Base-by-base conservation (phyloP, 1,284 basidiomycete genomes). In the Phellopilus nigrolimitatus region DNA sequence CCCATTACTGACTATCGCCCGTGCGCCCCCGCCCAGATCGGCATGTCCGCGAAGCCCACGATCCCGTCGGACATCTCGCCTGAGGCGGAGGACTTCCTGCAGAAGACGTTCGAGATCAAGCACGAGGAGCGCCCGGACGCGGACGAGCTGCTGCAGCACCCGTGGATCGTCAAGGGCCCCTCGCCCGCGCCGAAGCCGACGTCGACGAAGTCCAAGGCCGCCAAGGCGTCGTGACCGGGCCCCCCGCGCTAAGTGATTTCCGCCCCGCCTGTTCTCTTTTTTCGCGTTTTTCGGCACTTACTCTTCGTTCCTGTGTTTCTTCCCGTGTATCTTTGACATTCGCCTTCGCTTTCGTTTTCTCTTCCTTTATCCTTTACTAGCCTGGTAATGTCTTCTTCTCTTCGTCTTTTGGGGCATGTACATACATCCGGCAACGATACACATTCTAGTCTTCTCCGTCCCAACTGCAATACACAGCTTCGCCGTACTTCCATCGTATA, bases 31-130 rank as follows among this genome's bases (percentile, higher is more conserved):
- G 2, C 33, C 4, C 64, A 95, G 91, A 95, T 97, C 60, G 94
- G 94, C 3, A 88, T 88, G 4, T 86, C 80, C 21, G 84, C 86
- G 7, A 84, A 84, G 61, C 94, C 95, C 0, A 73, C 83, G 2
- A 90, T 89, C 43, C 94, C 95, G 0, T 80, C 84, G 1, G 94
- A 97, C 64, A 93, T 97, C 49, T 89, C 90, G 1, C 56, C 79
- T 0, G 91, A 95, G 19, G 90, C 90, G 0, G 84, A 88, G 47
- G 84, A 88, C 60, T 94, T 97, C 70, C 73, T 97, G 46, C 76
- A 80, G 34, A 76, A 78, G 56, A 93, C 93, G 2, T 97, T 97
- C 62, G 86, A 92, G 59, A 74, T 93, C 46, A 80, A 95, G 61
- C 84, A 93, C 58, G 76, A 82, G 57, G 80, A 78, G n/a, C 79